phyloP scores from a whole-genome alignment of 495 filamentous ascomycete genomes.

The Podospora comata region DNA sequence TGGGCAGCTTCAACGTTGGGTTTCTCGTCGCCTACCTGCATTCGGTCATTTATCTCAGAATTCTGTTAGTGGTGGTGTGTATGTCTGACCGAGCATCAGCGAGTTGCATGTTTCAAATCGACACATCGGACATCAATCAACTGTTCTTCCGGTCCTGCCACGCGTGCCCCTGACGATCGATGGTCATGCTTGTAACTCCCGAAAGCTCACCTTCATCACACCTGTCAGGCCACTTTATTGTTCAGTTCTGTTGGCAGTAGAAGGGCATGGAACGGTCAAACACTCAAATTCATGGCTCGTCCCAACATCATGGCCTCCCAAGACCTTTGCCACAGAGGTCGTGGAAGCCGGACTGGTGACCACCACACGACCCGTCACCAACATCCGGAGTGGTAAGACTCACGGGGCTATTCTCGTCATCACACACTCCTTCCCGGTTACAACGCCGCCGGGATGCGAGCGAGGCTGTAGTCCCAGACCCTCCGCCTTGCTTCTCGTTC shows the following conservation, averaged over 20 bases:
- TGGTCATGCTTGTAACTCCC: neutral
- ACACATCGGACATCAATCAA: slow-evolving; percentile 3
- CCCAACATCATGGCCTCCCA: neutral
- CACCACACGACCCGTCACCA: neutral
- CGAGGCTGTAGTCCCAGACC: neutral
- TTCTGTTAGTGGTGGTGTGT: neutral
- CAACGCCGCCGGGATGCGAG: neutral
- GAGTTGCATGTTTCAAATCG: slow-evolving; percentile 7
- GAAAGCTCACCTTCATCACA: no score
- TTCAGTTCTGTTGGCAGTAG: neutral
- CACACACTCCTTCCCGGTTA: neutral
- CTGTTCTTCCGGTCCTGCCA: neutral
- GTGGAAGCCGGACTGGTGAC: neutral
- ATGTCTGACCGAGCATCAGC: neutral
- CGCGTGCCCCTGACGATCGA: neutral
- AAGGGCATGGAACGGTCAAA: neutral
- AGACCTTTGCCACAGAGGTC: no score
- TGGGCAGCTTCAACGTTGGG: neutral
- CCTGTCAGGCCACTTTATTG: neutral
- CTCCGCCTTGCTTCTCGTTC: neutral
- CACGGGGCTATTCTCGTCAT: slow-evolving; percentile 9
- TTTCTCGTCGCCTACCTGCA: neutral
- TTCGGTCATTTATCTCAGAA: neutral
- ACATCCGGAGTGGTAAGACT: neutral
- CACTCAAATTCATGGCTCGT: neutral